A percentile compares a stretch with the other conserved stretches of the same genome.
Conservation (phyloP, 106 monocot species). For the Gastrodia elata region DNA sequence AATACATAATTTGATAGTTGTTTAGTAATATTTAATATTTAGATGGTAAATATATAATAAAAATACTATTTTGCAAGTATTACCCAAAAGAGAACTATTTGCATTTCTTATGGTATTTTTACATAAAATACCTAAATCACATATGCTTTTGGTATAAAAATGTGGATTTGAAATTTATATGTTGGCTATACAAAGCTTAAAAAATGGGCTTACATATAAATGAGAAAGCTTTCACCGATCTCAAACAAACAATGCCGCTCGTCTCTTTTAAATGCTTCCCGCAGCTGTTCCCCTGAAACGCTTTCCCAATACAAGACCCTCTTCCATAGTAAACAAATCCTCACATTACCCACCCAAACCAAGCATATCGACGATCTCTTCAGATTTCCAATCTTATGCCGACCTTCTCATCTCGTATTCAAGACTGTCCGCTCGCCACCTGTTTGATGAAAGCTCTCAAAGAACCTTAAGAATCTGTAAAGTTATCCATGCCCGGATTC, state of each 20-base stretch:
- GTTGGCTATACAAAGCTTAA: too few relatives aligned
- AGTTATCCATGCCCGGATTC: slow-evolving; percentile 30
- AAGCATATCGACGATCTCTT: not conserved
- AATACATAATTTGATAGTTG: too few relatives aligned
- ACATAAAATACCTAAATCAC: too few relatives aligned
- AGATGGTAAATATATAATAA: too few relatives aligned
- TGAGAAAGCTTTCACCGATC: too few relatives aligned
- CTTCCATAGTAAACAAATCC: not conserved
- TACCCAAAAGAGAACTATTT: too few relatives aligned
- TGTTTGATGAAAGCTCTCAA: slow-evolving; percentile 30
- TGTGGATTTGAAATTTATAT: too few relatives aligned
- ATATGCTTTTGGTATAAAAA: too few relatives aligned
- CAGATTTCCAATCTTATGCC: slow-evolving; percentile 22
- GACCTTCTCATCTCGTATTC: slow-evolving; percentile 29
- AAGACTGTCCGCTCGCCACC: slow-evolving; percentile 20
- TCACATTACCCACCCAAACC: not conserved
- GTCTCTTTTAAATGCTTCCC: slow-evolving; percentile 6
- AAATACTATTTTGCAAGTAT: too few relatives aligned
- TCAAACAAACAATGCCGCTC: not conserved
- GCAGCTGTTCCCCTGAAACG: slow-evolving; percentile 1
- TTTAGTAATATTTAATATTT: too few relatives aligned
- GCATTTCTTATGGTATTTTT: too few relatives aligned
- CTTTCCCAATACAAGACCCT: not conserved
- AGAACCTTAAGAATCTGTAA: slow-evolving; percentile 14
- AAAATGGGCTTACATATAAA: too few relatives aligned